Base-by-base conservation (phyloP, 2,329 filamentous ascomycete species). In the Ophiognomonia clavigignenti-juglandacearum region DNA sequence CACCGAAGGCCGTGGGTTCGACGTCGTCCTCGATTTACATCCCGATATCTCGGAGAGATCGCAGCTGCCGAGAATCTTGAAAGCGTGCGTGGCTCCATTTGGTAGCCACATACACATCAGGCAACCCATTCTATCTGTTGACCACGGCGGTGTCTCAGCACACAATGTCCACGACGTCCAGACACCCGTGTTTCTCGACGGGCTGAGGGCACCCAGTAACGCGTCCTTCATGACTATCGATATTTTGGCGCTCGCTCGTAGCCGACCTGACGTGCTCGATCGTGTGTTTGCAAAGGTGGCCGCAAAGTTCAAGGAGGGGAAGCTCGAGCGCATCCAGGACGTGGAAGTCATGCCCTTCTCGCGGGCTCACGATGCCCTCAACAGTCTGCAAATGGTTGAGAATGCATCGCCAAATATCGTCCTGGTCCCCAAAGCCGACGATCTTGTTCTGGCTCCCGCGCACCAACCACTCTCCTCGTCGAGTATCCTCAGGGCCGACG, bases 221-320 rank as follows among this genome's bases (percentile, higher is more conserved):
- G 65, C 66, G 19, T 71, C 67, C 35, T 74, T 73, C 53, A 63
- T 67, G 50, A 68, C 71, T 0, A 64, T 75, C 1, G 71, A 76
- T 47, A 58, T 74, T 39, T 66, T 72, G 31, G 60, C 67, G 1
- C 55, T 78, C 4, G 64, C 69, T n/a, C 59, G 58, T 2, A 60
- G 72, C 53, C 61, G 67, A 24, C 71, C 71, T 6, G 65, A 62
- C 52, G 54, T 70, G 2, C 61, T 73, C 53, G 59, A 61, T 19
- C 63, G 63, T 10, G 54, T 74, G 2, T 51, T 74, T 19, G 52
- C 57, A 2, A 59, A 63, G 14, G 63, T 74, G 5, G 62, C 66
- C 35, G 56, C 57, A 8, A 59, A 70, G 1, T 48, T 73, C 6
- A 53, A 51, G 3, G 57, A 60, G 4, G 61, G 62, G 27, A 61